Percentiles rank a stretch among this genome's conserved stretches.
phyloP scores from a whole-genome alignment of 345 rosid genomes.

The Alliaria petiolata region DNA sequence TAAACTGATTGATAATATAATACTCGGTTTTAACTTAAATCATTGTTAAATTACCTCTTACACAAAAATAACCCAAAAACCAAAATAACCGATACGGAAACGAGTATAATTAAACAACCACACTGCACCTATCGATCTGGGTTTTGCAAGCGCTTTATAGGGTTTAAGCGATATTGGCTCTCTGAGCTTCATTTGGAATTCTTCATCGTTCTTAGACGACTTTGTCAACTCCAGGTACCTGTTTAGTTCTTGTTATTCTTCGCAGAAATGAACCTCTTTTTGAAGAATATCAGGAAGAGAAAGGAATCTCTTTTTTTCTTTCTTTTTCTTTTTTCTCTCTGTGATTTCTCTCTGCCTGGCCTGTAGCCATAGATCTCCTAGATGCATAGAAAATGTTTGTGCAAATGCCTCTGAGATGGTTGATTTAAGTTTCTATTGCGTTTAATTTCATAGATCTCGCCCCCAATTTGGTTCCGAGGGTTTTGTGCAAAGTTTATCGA shows the following conservation, averaged over 20 bases:
- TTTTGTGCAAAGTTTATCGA: background rate
- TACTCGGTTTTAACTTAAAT: background rate
- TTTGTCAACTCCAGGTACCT: slow-evolving; percentile 22
- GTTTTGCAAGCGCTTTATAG: slow-evolving; percentile 15
- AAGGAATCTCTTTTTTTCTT: background rate
- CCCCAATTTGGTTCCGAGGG: background rate
- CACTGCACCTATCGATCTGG: slow-evolving; percentile 10
- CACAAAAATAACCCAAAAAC: background rate
- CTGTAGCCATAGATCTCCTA: slow-evolving; percentile 3
- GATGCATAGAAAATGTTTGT: slow-evolving; percentile 8
- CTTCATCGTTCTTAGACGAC: background rate
- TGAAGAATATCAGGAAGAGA: no score
- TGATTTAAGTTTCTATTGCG: background rate
- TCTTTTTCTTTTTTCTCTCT: no score
- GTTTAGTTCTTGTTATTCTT: no score
- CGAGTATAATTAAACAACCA: background rate
- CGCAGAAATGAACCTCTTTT: no score
- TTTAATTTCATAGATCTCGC: slow-evolving; percentile 13
- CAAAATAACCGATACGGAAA: background rate
- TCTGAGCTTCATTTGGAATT: background rate
- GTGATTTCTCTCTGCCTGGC: background rate
- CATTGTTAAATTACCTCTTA: background rate
- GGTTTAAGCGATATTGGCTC: slow-evolving; percentile 27
- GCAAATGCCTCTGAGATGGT: slow-evolving; percentile 7
- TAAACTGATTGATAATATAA: background rate